These are phyloP conservation scores for Boletus subluridellus DNA, from an alignment of 1,284 basidiomycete genomes.

Conservation along the genomic window DNA sequence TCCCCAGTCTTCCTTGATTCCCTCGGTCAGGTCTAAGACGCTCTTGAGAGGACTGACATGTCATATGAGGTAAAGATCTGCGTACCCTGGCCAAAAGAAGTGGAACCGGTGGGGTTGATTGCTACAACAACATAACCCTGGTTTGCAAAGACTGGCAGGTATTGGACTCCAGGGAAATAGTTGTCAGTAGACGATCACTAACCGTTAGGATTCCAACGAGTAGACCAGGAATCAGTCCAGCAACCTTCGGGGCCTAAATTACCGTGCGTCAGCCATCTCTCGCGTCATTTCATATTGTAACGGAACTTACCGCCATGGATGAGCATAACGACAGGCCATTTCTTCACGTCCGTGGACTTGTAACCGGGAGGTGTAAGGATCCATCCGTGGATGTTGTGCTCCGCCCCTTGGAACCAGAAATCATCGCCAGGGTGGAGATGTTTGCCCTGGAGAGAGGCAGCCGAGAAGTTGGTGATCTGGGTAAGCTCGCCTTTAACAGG, in stretches of 20 bases:
- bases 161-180: neutral
- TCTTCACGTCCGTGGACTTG: constrained; percentile 61
- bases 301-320: constrained; percentile 65
- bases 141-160: constrained; percentile 60
- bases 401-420: constrained; percentile 83
- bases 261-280: constrained; percentile 1
- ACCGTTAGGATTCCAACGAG: constrained; percentile 86
- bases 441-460: constrained; percentile 54
- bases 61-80: neutral
- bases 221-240: constrained; percentile 83
- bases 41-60: constrained; percentile 1
- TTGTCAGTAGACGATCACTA: constrained; percentile 10
- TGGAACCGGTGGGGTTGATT: constrained; percentile 88
- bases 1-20: constrained; percentile 77
- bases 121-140: constrained; percentile 83
- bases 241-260: constrained; percentile 66
- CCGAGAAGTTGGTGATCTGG: constrained; percentile 63
- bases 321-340: constrained; percentile 69
- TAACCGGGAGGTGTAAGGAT: constrained; percentile 75
- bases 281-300: neutral
- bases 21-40: constrained; percentile 70
- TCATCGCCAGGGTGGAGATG: constrained; percentile 62
- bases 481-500: constrained; percentile 38
- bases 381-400: constrained; percentile 78
- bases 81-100: constrained; percentile 80